phyloP scores from a whole-genome alignment of 305 asterid genomes.

The Solanum hybrid region DNA sequence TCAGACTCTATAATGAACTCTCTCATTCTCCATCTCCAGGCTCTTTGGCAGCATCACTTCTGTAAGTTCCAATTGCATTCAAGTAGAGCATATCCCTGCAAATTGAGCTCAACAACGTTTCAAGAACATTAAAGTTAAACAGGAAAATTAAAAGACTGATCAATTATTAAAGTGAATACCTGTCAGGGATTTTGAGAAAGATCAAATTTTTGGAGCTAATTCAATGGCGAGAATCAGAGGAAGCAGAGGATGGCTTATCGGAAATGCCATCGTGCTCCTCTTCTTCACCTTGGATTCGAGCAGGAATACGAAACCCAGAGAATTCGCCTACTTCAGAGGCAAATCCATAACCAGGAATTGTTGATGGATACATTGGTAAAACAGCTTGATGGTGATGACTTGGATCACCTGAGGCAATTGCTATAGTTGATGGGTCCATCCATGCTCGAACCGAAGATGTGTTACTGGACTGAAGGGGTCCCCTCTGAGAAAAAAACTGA shows the following conservation, averaged over 20 bases:
- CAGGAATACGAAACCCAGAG: slow-evolving; percentile 72
- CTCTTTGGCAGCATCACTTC: background rate
- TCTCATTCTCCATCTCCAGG: slow-evolving; percentile 14
- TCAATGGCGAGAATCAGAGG: slow-evolving; percentile 93
- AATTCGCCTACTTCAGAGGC: slow-evolving; percentile 52
- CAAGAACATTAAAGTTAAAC: background rate
- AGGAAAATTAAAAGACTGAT: background rate
- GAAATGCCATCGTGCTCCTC: slow-evolving; percentile 97
- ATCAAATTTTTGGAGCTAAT: slow-evolving; percentile 18
- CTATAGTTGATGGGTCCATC: slow-evolving; percentile 60
- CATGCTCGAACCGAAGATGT: slow-evolving; percentile 93
- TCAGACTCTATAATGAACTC: slow-evolving; percentile 28
- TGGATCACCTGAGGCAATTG: slow-evolving; percentile 37
- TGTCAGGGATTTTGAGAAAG: slow-evolving; percentile 11
- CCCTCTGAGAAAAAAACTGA: slow-evolving; percentile 79
- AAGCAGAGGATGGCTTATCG: slow-evolving; percentile 95
- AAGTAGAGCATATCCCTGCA: slow-evolving; percentile 16
- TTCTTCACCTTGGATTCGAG: slow-evolving; percentile 95
- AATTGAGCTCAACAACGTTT: background rate
- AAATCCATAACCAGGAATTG: slow-evolving; percentile 47
- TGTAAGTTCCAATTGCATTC: background rate
- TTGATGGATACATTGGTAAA: slow-evolving; percentile 35
- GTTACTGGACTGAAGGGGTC: slow-evolving; percentile 72
- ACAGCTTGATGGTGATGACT: slow-evolving; percentile 24
- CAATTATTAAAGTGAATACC: slow-evolving; percentile 7